Conservation (phyloP, 306 rosid species). For the Trifolium dubium region DNA sequence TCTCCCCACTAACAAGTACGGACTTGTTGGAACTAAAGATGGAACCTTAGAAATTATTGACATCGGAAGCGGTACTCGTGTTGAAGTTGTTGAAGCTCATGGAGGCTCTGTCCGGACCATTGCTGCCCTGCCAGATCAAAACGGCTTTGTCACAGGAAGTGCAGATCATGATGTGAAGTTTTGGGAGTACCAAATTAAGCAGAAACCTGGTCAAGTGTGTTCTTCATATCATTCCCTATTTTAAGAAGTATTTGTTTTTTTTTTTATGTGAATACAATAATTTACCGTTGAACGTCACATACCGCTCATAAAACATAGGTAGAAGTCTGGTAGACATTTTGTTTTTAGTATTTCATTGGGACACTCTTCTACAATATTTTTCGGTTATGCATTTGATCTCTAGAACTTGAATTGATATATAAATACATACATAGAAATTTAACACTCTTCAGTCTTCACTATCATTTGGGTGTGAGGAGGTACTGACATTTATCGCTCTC, state of each 20-base stretch:
- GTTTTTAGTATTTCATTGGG: constrained; percentile 13
- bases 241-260: neutral
- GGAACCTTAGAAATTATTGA: constrained; percentile 85
- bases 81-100: constrained; percentile 84
- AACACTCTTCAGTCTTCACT: neutral
- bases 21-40: constrained; percentile 90
- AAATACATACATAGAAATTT: neutral
- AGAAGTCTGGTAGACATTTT: constrained; percentile 4
- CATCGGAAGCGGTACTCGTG: constrained; percentile 79
- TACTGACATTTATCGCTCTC: neutral
- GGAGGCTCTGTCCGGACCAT: constrained; percentile 79
- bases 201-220: constrained; percentile 77
- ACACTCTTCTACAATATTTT: constrained; percentile 8
- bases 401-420: constrained; percentile 30
- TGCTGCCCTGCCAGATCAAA: constrained; percentile 69
- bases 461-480: neutral
- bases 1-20: constrained; percentile 76
- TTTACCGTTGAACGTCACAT: constrained; percentile 24
- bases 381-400: constrained; percentile 1
- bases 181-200: constrained; percentile 82
- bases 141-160: constrained; percentile 91
- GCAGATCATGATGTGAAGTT: constrained; percentile 90
- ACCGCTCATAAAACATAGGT: constrained; percentile 21
- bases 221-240: constrained; percentile 36
- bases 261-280: neutral